These are phyloP conservation scores for Brasenia schreberi DNA, from an alignment of 164 flowering plant species.

Conservation along the genomic window DNA sequence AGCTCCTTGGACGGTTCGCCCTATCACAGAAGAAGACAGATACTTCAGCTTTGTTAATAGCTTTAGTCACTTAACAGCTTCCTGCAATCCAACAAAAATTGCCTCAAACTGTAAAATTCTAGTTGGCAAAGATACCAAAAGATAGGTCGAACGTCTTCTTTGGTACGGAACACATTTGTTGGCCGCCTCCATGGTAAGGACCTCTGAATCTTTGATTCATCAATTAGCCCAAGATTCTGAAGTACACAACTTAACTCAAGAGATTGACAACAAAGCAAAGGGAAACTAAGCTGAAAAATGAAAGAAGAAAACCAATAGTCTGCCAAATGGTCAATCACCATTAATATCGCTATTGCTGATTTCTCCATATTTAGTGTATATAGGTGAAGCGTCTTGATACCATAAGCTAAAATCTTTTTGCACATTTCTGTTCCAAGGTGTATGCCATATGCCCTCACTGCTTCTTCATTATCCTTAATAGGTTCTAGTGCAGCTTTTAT, in stretches of 20 bases:
- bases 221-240: slow-evolving; percentile 93
- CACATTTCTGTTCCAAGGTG: slow-evolving; percentile 99
- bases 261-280: not conserved
- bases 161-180: slow-evolving; percentile 62
- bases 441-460: slow-evolving; percentile 80
- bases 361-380: slow-evolving; percentile 94
- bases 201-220: slow-evolving; percentile 75
- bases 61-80: too few species aligned
- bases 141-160: slow-evolving; percentile 92
- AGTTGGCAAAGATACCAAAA: slow-evolving; percentile 51
- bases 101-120: not conserved
- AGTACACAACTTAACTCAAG: not conserved
- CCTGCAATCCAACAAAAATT: too few species aligned
- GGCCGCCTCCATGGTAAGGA: slow-evolving; percentile 90
- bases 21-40: slow-evolving; percentile 17
- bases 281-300: not conserved
- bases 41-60: too few species aligned
- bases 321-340: slow-evolving; percentile 25
- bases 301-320: not conserved
- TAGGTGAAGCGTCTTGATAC: slow-evolving; percentile 84
- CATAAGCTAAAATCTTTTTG: slow-evolving; percentile 83
- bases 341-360: slow-evolving; percentile 78
- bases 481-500: slow-evolving; percentile 79
- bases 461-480: slow-evolving; percentile 95
- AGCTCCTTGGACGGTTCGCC: slow-evolving; percentile 98